Percentiles rank a stretch among this genome's conserved stretches.
Conservation (phyloP, 2,329 filamentous ascomycete species). For the Dactylonectria macrodidyma region DNA sequence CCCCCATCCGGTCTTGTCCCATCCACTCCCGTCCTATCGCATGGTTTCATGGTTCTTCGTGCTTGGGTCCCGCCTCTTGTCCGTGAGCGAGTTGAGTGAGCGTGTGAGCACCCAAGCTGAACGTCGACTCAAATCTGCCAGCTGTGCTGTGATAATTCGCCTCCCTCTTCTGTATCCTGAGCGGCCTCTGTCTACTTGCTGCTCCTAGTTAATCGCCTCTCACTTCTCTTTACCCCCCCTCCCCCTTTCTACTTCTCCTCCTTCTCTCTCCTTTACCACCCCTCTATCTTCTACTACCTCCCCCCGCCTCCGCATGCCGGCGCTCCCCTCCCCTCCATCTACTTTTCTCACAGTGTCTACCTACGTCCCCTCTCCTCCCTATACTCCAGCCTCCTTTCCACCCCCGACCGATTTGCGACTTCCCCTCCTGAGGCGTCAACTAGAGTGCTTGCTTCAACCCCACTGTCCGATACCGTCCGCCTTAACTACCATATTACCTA, state of each 20-base stretch:
- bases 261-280: slow-evolving; percentile 16
- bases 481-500: slow-evolving; percentile 1
- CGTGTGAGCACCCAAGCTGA: slow-evolving; percentile 20
- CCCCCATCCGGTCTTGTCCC: slow-evolving; percentile 5
- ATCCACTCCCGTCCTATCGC: slow-evolving; percentile 25
- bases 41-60: slow-evolving; percentile 29
- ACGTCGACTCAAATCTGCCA: slow-evolving; percentile 22
- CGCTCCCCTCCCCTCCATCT: slow-evolving; percentile 33
- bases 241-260: slow-evolving; percentile 39
- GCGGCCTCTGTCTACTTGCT: slow-evolving; percentile 23
- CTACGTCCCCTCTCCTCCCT: slow-evolving; percentile 11
- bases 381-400: slow-evolving; percentile 7
- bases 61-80: slow-evolving; percentile 20
- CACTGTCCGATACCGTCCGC: slow-evolving; percentile 2
- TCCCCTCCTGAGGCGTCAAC: slow-evolving; percentile 27
- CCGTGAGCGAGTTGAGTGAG: slow-evolving; percentile 21
- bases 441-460: slow-evolving; percentile 26
- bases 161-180: slow-evolving; percentile 21
- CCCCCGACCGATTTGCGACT: slow-evolving; percentile 23
- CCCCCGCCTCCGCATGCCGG: slow-evolving; percentile 31
- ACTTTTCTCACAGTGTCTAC: slow-evolving; percentile 27
- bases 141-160: slow-evolving; percentile 31
- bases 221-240: slow-evolving; percentile 30
- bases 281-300: slow-evolving; percentile 32
- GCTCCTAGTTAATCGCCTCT: slow-evolving; percentile 29